phyloP scores from a whole-genome alignment of 345 rosid species.

The Gossypium turneri region DNA sequence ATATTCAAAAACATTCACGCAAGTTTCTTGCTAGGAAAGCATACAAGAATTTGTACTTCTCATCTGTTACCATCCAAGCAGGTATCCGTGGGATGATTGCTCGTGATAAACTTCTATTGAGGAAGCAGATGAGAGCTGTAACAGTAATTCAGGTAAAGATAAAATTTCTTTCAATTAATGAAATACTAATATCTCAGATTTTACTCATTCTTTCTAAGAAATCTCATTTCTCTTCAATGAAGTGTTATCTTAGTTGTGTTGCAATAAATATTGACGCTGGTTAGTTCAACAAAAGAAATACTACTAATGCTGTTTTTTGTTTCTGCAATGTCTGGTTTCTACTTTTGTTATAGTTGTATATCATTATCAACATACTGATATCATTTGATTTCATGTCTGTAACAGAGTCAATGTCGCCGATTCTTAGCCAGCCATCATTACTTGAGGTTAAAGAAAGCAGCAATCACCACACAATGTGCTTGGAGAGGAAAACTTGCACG shows the following conservation, averaged over 20 bases:
- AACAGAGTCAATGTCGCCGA: slow-evolving; percentile 68
- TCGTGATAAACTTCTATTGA: slow-evolving; percentile 51
- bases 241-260: neutral
- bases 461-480: slow-evolving; percentile 62
- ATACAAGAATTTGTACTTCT: slow-evolving; percentile 43
- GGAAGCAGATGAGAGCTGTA: slow-evolving; percentile 61
- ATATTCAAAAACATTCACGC: slow-evolving; percentile 63
- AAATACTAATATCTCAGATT: slow-evolving; percentile 6
- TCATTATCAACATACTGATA: neutral
- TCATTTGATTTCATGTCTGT: slow-evolving; percentile 15
- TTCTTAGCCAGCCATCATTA: slow-evolving; percentile 46
- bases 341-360: neutral
- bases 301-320: neutral
- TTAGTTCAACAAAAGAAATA: slow-evolving; percentile 5
- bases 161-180: slow-evolving; percentile 14
- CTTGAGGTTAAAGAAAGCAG: slow-evolving; percentile 57
- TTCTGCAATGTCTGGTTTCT: neutral
- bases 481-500: slow-evolving; percentile 80
- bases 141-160: slow-evolving; percentile 65
- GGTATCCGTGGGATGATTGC: slow-evolving; percentile 77
- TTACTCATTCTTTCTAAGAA: neutral
- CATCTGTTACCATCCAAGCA: slow-evolving; percentile 65
- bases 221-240: neutral
- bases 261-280: neutral
- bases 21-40: slow-evolving; percentile 55